These are phyloP conservation scores for Lentinula edodes DNA, from an alignment of 768 basidiomycete species.

Conservation along the genomic window DNA sequence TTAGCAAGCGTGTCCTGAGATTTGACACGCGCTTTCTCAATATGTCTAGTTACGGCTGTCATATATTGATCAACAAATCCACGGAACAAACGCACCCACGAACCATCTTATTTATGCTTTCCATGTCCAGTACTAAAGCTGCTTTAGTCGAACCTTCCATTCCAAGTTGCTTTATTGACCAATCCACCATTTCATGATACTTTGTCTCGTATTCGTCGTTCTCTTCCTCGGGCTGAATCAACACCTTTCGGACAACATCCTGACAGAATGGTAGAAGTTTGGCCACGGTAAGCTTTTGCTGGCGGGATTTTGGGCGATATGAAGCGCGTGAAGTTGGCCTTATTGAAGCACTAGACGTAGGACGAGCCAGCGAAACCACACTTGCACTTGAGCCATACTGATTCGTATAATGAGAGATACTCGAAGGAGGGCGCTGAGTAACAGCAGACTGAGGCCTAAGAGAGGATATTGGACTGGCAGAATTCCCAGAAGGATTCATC, in stretches of 20 bases:
- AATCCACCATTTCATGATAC: conserved; percentile 47
- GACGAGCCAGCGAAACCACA: conserved; percentile 9
- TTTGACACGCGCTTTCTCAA: conserved; percentile 66
- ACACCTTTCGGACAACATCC: conserved; percentile 34
- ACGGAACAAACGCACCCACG: conserved; percentile 36
- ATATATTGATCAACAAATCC: conserved; percentile 3
- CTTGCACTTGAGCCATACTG: background rate
- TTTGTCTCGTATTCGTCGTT: conserved; percentile 32
- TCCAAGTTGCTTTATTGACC: conserved; percentile 42
- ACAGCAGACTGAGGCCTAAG: background rate
- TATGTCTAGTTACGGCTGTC: conserved; percentile 33
- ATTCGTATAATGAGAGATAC: background rate
- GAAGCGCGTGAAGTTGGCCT: conserved; percentile 39
- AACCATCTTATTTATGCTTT: conserved; percentile 48
- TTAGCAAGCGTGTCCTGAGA: conserved; percentile 55
- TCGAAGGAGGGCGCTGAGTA: background rate
- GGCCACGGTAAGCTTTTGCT: conserved; percentile 33
- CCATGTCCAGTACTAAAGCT: conserved; percentile 51
- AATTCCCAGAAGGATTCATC: background rate
- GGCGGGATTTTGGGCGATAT: conserved; percentile 42
- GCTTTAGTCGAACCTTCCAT: conserved; percentile 47
- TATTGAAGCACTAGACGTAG: conserved; percentile 28
- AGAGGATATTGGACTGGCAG: background rate
- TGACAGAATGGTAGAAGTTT: conserved; percentile 52
- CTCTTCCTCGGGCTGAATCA: conserved; percentile 22